A percentile compares a stretch with the other conserved stretches of the same genome.
Evolutionary conservation across 2,329 filamentous ascomycete genomes (phyloP).

Genomic region (Colletotrichum cordylinicola): DNA sequence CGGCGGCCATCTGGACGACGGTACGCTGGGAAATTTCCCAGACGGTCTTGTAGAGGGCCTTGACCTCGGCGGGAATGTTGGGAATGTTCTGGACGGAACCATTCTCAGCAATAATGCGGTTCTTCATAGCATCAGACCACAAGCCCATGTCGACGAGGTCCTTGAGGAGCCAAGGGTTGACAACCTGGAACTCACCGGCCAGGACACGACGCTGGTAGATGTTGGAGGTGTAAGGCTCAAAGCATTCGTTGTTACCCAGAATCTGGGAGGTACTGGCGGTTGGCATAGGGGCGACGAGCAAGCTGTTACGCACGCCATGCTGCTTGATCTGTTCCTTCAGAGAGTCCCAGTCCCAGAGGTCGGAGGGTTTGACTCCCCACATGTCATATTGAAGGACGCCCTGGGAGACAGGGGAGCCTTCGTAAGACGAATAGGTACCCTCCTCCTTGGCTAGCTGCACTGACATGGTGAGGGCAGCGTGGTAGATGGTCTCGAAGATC

Average conservation of each 20-base stretch:
- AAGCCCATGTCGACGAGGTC: slow-evolving; percentile 97
- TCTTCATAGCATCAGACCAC: slow-evolving; percentile 99
- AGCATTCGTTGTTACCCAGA: slow-evolving; percentile 98
- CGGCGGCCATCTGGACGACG: slow-evolving; percentile 96
- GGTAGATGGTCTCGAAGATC: slow-evolving; percentile 99
- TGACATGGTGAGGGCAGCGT: slow-evolving; percentile 89
- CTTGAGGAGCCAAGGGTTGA: slow-evolving; percentile 98
- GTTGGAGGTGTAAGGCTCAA: slow-evolving; percentile 99
- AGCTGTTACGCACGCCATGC: slow-evolving; percentile 92
- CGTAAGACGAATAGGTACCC: slow-evolving; percentile 87
- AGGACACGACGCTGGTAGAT: slow-evolving; percentile 99
- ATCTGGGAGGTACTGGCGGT: slow-evolving; percentile 98
- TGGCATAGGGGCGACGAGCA: slow-evolving; percentile 96
- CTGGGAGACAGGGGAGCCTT: slow-evolving; percentile 92
- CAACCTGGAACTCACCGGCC: slow-evolving; percentile 98
- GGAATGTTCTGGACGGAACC: slow-evolving; percentile 97
- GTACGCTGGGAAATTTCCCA: slow-evolving; percentile 98
- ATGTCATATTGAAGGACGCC: slow-evolving; percentile 98
- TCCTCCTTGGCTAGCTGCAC: slow-evolving; percentile 83
- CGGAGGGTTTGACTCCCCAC: slow-evolving; percentile 93
- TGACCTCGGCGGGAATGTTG: slow-evolving; percentile 95
- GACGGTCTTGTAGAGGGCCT: slow-evolving; percentile 98
- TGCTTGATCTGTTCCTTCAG: slow-evolving; percentile 92
- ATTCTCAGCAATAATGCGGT: slow-evolving; percentile 97
- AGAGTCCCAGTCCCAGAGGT: slow-evolving; percentile 94